Conservation (phyloP, 768 basidiomycete genomes). For the Trametes meyenii region DNA sequence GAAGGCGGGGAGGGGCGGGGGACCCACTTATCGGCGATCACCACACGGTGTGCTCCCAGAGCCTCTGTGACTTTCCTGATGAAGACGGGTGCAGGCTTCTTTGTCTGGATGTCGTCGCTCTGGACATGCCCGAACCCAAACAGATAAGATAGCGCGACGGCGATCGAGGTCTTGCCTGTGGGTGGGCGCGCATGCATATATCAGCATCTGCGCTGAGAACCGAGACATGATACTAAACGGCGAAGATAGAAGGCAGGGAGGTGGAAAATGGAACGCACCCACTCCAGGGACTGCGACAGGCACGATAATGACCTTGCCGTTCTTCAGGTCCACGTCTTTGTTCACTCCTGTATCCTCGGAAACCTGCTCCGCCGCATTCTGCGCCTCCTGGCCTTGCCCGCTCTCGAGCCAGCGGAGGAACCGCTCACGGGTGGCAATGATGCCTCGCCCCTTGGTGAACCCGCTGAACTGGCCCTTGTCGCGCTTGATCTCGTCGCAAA, state of each 20-base stretch:
- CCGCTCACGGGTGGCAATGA: slow-evolving; percentile 78
- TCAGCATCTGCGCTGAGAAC: background rate
- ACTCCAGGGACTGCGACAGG: slow-evolving; percentile 93
- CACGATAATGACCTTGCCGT: slow-evolving; percentile 80
- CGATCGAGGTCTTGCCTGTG: slow-evolving; percentile 84
- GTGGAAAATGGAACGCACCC: slow-evolving; percentile 54
- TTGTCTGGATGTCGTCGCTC: slow-evolving; percentile 83
- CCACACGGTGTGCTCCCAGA: slow-evolving; percentile 68
- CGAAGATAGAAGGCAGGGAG: background rate
- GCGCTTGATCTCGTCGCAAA: slow-evolving; percentile 68
- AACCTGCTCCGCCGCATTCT: slow-evolving; percentile 31
- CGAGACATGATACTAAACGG: background rate
- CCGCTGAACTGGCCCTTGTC: slow-evolving; percentile 62
- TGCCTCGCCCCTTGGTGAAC: slow-evolving; percentile 75
- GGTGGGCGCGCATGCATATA: background rate
- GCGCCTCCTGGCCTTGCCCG: slow-evolving; percentile 44
- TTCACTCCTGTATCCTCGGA: slow-evolving; percentile 34
- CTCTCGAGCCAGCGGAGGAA: slow-evolving; percentile 72
- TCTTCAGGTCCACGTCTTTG: slow-evolving; percentile 34
- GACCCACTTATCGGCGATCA: slow-evolving; percentile 90
- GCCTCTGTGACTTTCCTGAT: slow-evolving; percentile 69
- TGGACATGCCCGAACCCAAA: slow-evolving; percentile 93
- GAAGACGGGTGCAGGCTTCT: slow-evolving; percentile 73
- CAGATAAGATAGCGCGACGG: slow-evolving; percentile 75
- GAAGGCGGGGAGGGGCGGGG: background rate